A percentile compares a stretch with the other conserved stretches of the same genome.
Conservation (phyloP, 2,329 filamentous ascomycete species). For the Colletotrichum sp. region DNA sequence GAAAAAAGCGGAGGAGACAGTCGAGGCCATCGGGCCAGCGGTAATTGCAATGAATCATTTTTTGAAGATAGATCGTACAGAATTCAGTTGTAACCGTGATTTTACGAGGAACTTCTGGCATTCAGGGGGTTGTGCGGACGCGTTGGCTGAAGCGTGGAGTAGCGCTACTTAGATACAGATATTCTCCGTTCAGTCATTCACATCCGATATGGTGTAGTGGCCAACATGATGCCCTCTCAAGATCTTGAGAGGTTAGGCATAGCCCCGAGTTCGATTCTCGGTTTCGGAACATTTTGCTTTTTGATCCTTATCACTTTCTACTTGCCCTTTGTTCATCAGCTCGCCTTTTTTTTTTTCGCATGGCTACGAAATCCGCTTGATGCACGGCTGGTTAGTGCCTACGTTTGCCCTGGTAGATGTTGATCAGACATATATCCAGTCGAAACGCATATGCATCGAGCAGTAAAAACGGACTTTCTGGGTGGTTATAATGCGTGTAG, state of each 20-base stretch:
- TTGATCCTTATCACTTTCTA: neutral
- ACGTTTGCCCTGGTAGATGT: neutral
- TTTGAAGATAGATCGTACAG: neutral
- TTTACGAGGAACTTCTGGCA: neutral
- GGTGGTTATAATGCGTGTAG: neutral
- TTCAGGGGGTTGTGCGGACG: neutral
- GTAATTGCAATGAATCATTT: neutral
- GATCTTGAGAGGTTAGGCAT: neutral
- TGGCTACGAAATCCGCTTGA: neutral
- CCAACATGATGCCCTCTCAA: constrained; percentile 22
- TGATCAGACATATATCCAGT: neutral
- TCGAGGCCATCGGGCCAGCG: neutral
- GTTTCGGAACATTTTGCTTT: constrained; percentile 9
- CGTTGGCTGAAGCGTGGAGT: neutral
- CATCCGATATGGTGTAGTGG: constrained; percentile 21
- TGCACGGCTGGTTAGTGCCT: neutral
- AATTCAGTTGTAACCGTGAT: neutral
- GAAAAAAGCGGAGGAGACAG: neutral
- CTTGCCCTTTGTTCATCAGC: neutral
- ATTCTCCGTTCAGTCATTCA: rapidly evolving
- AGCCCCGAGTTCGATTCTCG: constrained; percentile 20
- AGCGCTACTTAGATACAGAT: neutral
- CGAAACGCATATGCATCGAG: neutral
- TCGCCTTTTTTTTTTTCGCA: neutral
- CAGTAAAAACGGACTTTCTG: neutral